Evolutionary conservation across 768 basidiomycete genomes (phyloP).

Genomic region (Exidia glandulosa): DNA sequence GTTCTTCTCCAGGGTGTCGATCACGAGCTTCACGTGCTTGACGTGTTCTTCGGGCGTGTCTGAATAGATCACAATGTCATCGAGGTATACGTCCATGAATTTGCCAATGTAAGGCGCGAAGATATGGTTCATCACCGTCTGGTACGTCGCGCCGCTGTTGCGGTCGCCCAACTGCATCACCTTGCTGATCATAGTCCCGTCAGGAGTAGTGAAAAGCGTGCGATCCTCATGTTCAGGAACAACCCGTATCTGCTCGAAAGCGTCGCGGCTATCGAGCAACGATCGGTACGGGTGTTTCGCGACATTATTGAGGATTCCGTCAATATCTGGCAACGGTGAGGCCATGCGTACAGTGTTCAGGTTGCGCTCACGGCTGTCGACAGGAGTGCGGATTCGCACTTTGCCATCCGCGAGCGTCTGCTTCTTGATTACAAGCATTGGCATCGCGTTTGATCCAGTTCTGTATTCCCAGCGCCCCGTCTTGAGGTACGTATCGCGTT

Average conservation of each 20-base stretch:
- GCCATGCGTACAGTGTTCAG: conserved; percentile 19
- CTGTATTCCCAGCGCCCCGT: conserved; percentile 21
- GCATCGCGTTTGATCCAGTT: conserved; percentile 17
- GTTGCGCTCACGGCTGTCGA: conserved; percentile 22
- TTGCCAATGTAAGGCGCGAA: conserved; percentile 19
- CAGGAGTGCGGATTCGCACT: conserved; percentile 10
- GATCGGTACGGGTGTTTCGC: conserved; percentile 10
- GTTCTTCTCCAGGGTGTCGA: conserved; percentile 23
- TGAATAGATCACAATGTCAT: conserved; percentile 26
- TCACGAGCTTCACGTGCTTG: conserved; percentile 18
- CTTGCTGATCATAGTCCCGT: conserved; percentile 32
- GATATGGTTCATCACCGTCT: conserved; percentile 33
- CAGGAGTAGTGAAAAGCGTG: conserved; percentile 24
- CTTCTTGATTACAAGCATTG: conserved; percentile 25
- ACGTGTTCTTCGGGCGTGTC: conserved; percentile 19
- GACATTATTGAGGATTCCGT: conserved; percentile 16
- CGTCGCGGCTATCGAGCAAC: conserved; percentile 19
- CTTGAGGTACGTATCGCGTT: conserved; percentile 20
- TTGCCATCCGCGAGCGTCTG: conserved; percentile 8
- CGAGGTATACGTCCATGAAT: conserved; percentile 25
- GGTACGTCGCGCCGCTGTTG: conserved; percentile 29
- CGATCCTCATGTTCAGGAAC: conserved; percentile 6
- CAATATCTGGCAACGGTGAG: conserved; percentile 18
- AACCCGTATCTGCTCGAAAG: conserved; percentile 22
- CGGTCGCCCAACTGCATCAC: conserved; percentile 27